Evolutionary conservation across 2,329 filamentous ascomycete genomes (phyloP).

Genomic region (Fusarium sp.): DNA sequence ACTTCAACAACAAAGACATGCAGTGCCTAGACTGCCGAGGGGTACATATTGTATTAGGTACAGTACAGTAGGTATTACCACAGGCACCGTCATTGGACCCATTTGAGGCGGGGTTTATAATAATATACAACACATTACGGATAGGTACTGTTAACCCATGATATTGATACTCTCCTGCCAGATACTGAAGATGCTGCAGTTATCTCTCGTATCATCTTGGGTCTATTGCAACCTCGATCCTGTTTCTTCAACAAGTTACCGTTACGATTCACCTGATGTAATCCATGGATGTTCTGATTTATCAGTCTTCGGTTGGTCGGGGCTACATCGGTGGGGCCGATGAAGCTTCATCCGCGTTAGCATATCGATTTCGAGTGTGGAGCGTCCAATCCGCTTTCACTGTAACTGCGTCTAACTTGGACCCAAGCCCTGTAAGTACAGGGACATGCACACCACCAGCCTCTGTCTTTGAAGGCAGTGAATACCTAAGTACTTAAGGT

Average conservation of each 20-base stretch:
- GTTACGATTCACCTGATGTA: slow-evolving; percentile 39
- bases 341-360: slow-evolving; percentile 41
- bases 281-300: slow-evolving; percentile 40
- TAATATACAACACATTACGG: neutral
- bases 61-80: slow-evolving; percentile 9
- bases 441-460: slow-evolving; percentile 33
- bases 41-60: too few species aligned
- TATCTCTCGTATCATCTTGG: neutral
- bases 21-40: neutral
- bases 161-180: neutral
- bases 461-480: neutral
- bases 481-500: neutral
- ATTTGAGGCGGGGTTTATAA: slow-evolving; percentile 24
- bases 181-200: neutral
- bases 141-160: neutral
- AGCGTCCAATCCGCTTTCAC: slow-evolving; percentile 46
- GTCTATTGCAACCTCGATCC: neutral
- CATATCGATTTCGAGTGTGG: slow-evolving; percentile 35
- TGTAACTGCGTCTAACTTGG: slow-evolving; percentile 38
- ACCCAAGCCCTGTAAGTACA: slow-evolving; percentile 42
- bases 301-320: slow-evolving; percentile 39
- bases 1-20: slow-evolving; percentile 7
- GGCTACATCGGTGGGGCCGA: slow-evolving; percentile 33
- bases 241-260: slow-evolving; percentile 12
- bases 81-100: slow-evolving; percentile 15